A percentile compares a stretch with the other conserved stretches of the same genome.
Evolutionary conservation across 2,329 filamentous ascomycete genomes (phyloP).

Genomic region (Alternaria arborescens): DNA sequence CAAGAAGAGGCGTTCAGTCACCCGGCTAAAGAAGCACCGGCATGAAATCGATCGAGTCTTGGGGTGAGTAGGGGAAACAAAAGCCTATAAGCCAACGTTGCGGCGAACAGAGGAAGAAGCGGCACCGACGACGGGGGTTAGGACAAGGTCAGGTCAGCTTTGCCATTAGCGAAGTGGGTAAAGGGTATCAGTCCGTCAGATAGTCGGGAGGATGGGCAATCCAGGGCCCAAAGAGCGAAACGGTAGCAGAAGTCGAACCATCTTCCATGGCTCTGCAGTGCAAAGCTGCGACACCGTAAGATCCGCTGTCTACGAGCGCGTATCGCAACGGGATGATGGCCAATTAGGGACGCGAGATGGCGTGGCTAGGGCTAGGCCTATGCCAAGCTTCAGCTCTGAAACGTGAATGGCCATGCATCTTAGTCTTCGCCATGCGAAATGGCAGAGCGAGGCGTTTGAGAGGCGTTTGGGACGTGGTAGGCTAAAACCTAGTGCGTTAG

Average conservation of each 20-base stretch:
- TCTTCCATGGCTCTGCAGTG: conserved; percentile 30
- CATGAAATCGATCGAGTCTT: conserved; percentile 47
- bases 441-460: conserved; percentile 39
- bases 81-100: conserved; percentile 49
- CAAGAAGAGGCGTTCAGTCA: conserved; percentile 34
- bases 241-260: conserved; percentile 49
- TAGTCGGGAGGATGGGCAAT: conserved; percentile 6
- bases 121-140: conserved; percentile 20
- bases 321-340: conserved; percentile 42
- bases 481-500: conserved; percentile 36
- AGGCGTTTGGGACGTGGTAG: conserved; percentile 32
- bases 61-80: conserved; percentile 45
- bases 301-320: conserved; percentile 37
- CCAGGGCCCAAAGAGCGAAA: conserved; percentile 36
- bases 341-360: conserved; percentile 33
- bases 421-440: conserved; percentile 29
- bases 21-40: conserved; percentile 52
- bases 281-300: conserved; percentile 44
- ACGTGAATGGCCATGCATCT: conserved; percentile 38
- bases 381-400: conserved; percentile 35
- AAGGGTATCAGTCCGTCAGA: conserved; percentile 27
- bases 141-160: conserved; percentile 38
- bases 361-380: conserved; percentile 24
- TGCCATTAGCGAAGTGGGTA: conserved; percentile 32
- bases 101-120: conserved; percentile 22